These are phyloP conservation scores for Starmerella roubikii DNA, from an alignment of 805 yeast genomes.

Conservation along the genomic window DNA sequence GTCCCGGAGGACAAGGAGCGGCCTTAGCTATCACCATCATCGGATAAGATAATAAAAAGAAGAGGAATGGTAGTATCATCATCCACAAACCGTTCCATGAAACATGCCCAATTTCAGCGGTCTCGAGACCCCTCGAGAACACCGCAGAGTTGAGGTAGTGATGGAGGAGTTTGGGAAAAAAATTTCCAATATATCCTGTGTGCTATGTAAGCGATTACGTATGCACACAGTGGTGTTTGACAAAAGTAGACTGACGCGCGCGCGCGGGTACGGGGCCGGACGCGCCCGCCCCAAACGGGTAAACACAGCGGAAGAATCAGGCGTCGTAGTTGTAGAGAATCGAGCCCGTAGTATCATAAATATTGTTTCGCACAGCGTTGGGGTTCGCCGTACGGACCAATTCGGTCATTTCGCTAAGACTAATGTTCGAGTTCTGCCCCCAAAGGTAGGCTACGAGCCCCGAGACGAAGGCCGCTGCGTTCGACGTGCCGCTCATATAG, in stretches of 20 bases:
- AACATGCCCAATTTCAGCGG: slow-evolving; percentile 6
- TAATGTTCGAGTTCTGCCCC: slow-evolving; percentile 19
- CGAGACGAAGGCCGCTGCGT: slow-evolving; percentile 91
- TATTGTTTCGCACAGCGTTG: slow-evolving; percentile 2
- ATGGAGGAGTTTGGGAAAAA: no score
- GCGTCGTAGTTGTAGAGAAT: slow-evolving; percentile 9
- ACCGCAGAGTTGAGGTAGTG: neutral
- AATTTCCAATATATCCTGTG: no score
- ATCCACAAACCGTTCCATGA: slow-evolving; percentile 14
- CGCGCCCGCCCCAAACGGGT: no score
- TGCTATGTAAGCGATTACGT: no score
- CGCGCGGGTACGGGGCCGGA: no score
- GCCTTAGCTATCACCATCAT: slow-evolving; percentile 30
- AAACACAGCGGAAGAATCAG: no score
- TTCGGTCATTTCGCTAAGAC: slow-evolving; percentile 3
- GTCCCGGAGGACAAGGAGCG: slow-evolving; percentile 19
- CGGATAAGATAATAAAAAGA: slow-evolving; percentile 29
- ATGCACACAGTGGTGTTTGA: no score
- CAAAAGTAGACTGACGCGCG: no score
- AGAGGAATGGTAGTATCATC: slow-evolving; percentile 28
- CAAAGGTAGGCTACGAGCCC: slow-evolving; percentile 74
- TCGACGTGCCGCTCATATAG: slow-evolving; percentile 58
- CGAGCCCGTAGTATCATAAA: slow-evolving; percentile 4
- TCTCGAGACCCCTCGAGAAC: slow-evolving; percentile 2
- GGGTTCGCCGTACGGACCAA: slow-evolving; percentile 4